Evolutionary conservation across 2,329 filamentous ascomycete genomes (phyloP).

Genomic region (Emericellopsis atlantica): DNA sequence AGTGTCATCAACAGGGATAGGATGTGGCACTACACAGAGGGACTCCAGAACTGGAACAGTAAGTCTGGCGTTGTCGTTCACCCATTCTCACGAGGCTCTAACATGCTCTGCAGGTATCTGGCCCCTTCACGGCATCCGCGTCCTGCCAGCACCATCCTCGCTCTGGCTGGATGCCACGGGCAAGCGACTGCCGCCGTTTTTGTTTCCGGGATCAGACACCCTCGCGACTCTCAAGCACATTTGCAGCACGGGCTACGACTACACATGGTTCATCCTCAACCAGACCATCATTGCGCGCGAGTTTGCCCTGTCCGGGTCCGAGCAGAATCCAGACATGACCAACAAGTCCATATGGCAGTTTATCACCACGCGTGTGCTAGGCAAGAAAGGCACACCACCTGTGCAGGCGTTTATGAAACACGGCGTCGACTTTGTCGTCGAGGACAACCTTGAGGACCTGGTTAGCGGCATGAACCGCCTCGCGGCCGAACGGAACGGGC

Average conservation of each 20-base stretch:
- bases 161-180: slow-evolving; percentile 51
- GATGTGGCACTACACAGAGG: slow-evolving; percentile 58
- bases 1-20: slow-evolving; percentile 46
- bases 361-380: slow-evolving; percentile 32
- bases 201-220: slow-evolving; percentile 46
- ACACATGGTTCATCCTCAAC: slow-evolving; percentile 50
- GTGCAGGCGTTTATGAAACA: slow-evolving; percentile 48
- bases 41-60: slow-evolving; percentile 43
- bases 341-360: slow-evolving; percentile 41
- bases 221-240: slow-evolving; percentile 46
- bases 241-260: slow-evolving; percentile 47
- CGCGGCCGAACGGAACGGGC: slow-evolving; percentile 29
- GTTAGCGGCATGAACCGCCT: slow-evolving; percentile 47
- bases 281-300: slow-evolving; percentile 47
- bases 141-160: slow-evolving; percentile 47
- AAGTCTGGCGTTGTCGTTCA: not conserved
- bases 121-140: slow-evolving; percentile 46
- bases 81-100: not conserved
- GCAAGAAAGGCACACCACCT: slow-evolving; percentile 35
- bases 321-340: slow-evolving; percentile 50
- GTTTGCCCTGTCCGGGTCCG: slow-evolving; percentile 48
- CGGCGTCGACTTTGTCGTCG: slow-evolving; percentile 46
- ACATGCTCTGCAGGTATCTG: too few species aligned
- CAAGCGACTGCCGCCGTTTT: slow-evolving; percentile 40
- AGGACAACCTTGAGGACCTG: slow-evolving; percentile 40